A percentile compares a stretch with the other conserved stretches of the same genome.
Conservation (phyloP, 495 filamentous ascomycete species). For the Saxophila tyrrhenica region DNA sequence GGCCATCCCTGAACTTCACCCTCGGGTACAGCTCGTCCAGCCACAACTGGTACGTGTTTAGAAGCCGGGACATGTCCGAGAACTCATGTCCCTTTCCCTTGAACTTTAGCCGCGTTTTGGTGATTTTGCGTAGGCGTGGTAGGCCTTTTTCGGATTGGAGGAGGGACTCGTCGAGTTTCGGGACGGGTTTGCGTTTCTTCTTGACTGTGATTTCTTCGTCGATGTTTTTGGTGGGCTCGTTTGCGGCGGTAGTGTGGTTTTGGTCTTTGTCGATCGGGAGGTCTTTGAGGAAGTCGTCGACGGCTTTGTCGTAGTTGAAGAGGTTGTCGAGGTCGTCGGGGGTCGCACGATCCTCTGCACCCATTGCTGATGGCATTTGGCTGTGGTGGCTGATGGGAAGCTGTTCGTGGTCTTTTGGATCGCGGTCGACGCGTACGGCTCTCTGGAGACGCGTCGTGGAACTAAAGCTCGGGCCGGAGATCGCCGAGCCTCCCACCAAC, state of each 20-base stretch:
- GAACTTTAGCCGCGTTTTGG: slow-evolving; percentile 61
- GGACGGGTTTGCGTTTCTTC: slow-evolving; percentile 59
- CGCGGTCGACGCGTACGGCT: no score
- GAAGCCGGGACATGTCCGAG: slow-evolving; percentile 66
- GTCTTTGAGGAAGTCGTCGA: slow-evolving; percentile 38
- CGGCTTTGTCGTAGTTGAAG: slow-evolving; percentile 57
- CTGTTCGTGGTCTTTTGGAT: not conserved
- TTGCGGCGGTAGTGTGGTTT: slow-evolving; percentile 19
- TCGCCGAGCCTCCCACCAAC: no score
- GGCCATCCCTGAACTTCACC: slow-evolving; percentile 82
- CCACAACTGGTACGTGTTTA: slow-evolving; percentile 92
- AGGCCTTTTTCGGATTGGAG: slow-evolving; percentile 73
- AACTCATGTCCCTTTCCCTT: slow-evolving; percentile 97
- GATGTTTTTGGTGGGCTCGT: slow-evolving; percentile 37
- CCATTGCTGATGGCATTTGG: slow-evolving; percentile 8
- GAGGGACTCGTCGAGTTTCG: slow-evolving; percentile 76
- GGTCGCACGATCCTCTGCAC: not conserved
- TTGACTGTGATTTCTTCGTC: slow-evolving; percentile 77
- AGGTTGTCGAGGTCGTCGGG: slow-evolving; percentile 34
- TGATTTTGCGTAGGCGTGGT: slow-evolving; percentile 62
- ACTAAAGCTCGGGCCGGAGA: no score
- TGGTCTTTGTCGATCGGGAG: slow-evolving; percentile 17
- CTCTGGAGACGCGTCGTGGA: no score
- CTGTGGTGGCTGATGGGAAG: not conserved
- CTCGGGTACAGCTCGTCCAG: slow-evolving; percentile 92